phyloP scores from a whole-genome alignment of 352 stramenopile species.

The Globisporangium uncinulatum region DNA sequence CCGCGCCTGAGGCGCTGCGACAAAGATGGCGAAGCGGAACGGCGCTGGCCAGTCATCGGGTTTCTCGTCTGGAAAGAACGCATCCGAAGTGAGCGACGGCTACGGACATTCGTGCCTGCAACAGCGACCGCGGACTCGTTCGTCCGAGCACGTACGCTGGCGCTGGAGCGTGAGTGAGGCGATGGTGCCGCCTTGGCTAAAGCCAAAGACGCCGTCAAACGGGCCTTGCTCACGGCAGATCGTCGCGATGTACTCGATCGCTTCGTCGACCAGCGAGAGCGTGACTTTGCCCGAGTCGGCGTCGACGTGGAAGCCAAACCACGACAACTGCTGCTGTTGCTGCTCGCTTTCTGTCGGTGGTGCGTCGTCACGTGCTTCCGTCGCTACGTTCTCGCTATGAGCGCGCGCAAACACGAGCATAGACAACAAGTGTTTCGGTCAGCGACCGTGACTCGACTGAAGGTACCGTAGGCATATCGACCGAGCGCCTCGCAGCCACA shows the following conservation, averaged over 20 bases:
- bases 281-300: slow-evolving; percentile 32
- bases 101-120: too few species aligned
- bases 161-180: slow-evolving; percentile 59
- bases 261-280: slow-evolving; percentile 48
- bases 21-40: slow-evolving; percentile 75
- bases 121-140: too few species aligned
- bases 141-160: slow-evolving; percentile 38
- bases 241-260: slow-evolving; percentile 56
- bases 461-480: too few species aligned
- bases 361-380: slow-evolving; percentile 7
- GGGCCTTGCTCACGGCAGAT: slow-evolving; percentile 69
- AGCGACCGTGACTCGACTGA: neutral
- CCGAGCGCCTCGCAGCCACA: neutral
- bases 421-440: neutral
- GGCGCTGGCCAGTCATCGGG: slow-evolving; percentile 39
- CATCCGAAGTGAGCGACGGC: too few species aligned
- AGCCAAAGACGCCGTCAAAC: slow-evolving; percentile 83
- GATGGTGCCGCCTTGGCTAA: slow-evolving; percentile 78
- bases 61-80: slow-evolving; percentile 21
- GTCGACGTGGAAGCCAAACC: slow-evolving; percentile 60
- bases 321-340: slow-evolving; percentile 50
- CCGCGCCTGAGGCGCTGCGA: slow-evolving; percentile 40
- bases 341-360: slow-evolving; percentile 23
- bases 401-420: too few species aligned
- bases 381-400: neutral